Base-by-base conservation (phyloP, 2,329 filamentous ascomycete species). In the Verticillium klebahnii region DNA sequence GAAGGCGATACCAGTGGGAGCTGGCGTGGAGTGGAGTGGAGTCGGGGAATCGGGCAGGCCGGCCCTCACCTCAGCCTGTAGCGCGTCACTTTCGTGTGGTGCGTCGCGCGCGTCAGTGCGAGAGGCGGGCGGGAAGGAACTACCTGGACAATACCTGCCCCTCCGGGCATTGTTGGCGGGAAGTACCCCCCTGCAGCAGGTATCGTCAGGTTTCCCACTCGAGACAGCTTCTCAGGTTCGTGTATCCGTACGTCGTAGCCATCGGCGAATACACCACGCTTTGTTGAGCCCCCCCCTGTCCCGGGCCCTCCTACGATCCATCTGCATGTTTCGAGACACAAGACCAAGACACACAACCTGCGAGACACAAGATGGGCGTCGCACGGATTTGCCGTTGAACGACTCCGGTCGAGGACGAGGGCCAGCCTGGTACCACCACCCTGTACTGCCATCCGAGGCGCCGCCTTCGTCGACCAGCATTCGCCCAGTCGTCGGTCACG, bases 261-360 rank as follows among this genome's bases (percentile, higher is more conserved):
- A 61, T 65, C 64, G 64, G 64, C 36, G 64, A 65, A 65, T 61
- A 64, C 60, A 65, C 63, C 64, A 66, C 61, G 64, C 56, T 14
- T 40, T 19, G 32, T 17, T 29, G 17, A n/a, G 39, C 11, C 31
- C 32, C 31, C 31, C 32, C 55, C 11, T 37, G 31, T 40, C 57
- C 45, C 23, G 45, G 45, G 45, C 11, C 45, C 19, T 52, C 19
- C 45, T 25, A 52, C 19, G 45, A 4, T 25, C 45, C 45, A 52
- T 52, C 8, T 52, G 45, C 19, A 50, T 58, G 55, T 58, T 58
- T 40, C 55, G 37, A 58, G 56, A 40, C 37, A 31, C 37, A 32
- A 58, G 57, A 52, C 45, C 45, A 52, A 25, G 45, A 52, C 19
- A 12, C 19, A 52, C 45, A 45, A 19, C 14, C 39, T 45, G 39